Evolutionary conservation across 306 rosid species (phyloP).

Genomic region (Herpetospermum pedunculosum): DNA sequence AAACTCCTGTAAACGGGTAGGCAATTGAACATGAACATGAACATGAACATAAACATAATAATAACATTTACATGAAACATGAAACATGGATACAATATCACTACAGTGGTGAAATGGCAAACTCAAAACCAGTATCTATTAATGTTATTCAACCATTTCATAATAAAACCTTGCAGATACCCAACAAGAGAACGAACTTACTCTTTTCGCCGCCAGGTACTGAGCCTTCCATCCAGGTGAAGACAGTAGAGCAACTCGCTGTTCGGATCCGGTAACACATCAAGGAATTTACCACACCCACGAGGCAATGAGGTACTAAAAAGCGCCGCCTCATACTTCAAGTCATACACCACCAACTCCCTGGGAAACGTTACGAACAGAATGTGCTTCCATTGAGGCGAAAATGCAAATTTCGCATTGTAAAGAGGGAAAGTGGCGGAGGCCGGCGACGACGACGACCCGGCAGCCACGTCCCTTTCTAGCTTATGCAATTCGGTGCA

Average conservation of each 20-base stretch:
- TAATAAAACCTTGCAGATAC: background rate
- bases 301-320: conserved; percentile 61
- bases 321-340: conserved; percentile 65
- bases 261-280: conserved; percentile 75
- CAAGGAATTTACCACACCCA: conserved; percentile 80
- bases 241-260: conserved; percentile 70
- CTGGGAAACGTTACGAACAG: conserved; percentile 76
- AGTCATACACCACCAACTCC: conserved; percentile 76
- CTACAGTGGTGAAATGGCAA: background rate
- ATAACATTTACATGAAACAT: background rate
- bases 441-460: conserved; percentile 33
- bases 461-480: conserved; percentile 40
- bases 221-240: conserved; percentile 85
- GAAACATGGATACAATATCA: too few species aligned
- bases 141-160: background rate
- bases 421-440: conserved; percentile 58
- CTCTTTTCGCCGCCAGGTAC: conserved; percentile 91
- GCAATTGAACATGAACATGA: background rate
- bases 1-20: background rate
- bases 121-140: background rate
- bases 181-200: conserved; percentile 26
- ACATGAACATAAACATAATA: background rate
- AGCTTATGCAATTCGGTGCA: conserved; percentile 44
- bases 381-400: conserved; percentile 72
- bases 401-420: conserved; percentile 42